Conservation (phyloP, 305 asterid genomes). For the Euphrasia arctica region DNA sequence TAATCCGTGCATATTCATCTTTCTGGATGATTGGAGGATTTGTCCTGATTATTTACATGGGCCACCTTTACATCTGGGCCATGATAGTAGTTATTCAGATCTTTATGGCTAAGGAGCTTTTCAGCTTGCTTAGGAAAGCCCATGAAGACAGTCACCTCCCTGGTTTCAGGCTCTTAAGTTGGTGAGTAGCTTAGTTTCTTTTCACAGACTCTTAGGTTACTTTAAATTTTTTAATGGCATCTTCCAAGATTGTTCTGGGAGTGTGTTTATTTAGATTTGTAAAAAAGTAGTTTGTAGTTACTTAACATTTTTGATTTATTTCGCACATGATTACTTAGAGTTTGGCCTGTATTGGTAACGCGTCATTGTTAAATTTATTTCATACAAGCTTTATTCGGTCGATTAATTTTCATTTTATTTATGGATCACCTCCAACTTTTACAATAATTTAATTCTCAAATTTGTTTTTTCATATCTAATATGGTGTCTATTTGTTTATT, state of each 20-base stretch:
- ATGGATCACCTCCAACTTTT: not conserved
- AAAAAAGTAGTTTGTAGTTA: not conserved
- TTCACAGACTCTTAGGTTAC: not conserved
- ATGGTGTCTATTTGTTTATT: conserved; percentile 2
- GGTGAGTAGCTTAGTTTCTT: conserved; percentile 41
- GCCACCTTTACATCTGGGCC: conserved; percentile 93
- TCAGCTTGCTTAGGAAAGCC: conserved; percentile 68
- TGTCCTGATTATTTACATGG: conserved; percentile 72
- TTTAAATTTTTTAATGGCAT: not conserved
- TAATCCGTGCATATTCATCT: conserved; percentile 75
- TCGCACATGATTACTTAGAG: conserved; percentile 9
- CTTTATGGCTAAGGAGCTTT: conserved; percentile 83
- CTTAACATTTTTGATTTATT: conserved; percentile 11
- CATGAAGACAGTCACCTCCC: conserved; percentile 84
- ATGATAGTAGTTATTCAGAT: conserved; percentile 89
- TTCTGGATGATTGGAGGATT: conserved; percentile 97
- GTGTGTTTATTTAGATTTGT: too few relatives aligned
- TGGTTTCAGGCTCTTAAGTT: conserved; percentile 84
- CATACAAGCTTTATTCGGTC: conserved; percentile 1
- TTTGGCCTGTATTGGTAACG: not conserved
- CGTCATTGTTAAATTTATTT: conserved; percentile 1
- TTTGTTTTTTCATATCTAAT: conserved; percentile 6
- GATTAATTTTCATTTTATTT: conserved; percentile 16
- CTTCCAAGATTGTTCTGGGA: not conserved
- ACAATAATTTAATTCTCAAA: not conserved